Base-by-base conservation (phyloP, 805 yeast species). In the Candida schatavii region DNA sequence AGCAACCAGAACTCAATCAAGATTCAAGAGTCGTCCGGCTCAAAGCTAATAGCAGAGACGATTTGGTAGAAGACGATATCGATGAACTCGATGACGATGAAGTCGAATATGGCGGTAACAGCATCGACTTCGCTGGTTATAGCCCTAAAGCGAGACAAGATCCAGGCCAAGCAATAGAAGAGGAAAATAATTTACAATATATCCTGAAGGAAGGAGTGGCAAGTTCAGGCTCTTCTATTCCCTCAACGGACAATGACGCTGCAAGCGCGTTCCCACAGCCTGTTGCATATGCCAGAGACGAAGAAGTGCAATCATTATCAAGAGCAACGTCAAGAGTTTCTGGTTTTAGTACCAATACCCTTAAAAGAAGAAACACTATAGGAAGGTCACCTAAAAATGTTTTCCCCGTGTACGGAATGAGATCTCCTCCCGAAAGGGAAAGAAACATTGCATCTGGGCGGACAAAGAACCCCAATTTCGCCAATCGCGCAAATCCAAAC, bases 331-430 rank as follows among this genome's bases (percentile, higher is more conserved):
- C 57, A 3, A 39, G 46, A 17, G 14, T 34, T 14, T 43, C 55
- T 13, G 39, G 45, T 1, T 18, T 18, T 25, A 44, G 43, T 14
- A 35, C 40, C 7, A 37, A 35, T 29, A n/a, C 34, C 19, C 15
- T 28, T 19, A 31, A 17, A 10, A 26, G 25, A 22, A 35, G 38
- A 35, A 23, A 13, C 25, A 21, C 10, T 23, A 43, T 21, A 7
- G 36, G 19, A 5, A 55, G 57, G 35, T 82, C 89, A 1, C 95
- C 91, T 3, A 77, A 77, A 20, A 88, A 88, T 46, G 89, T 85
- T 1, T 85, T 85, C 62, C 93, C 95, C 0, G 90, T 85, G 2
- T 70, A 70, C 50, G 91, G 87, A 1, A 84, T 85, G 91, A 89
- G 87, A 1, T 70, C 68, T 9, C 85, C 91, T 2, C 57, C 77